A percentile compares a stretch with the other conserved stretches of the same genome.
Evolutionary conservation across 768 basidiomycete species (phyloP).

Genomic region (Amanita exitialis): DNA sequence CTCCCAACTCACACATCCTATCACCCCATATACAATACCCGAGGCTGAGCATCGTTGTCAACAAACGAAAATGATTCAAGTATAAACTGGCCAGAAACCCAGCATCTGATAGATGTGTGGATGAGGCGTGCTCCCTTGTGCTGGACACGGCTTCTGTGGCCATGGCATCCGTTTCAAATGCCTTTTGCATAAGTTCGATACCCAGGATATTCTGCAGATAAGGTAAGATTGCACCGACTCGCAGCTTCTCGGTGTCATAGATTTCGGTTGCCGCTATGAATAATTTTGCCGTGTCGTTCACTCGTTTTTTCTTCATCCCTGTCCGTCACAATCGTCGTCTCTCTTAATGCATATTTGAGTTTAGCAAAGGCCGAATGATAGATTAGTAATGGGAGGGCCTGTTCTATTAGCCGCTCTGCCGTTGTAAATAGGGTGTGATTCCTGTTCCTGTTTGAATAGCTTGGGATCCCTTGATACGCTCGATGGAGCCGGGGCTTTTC

Average conservation of each 20-base stretch:
- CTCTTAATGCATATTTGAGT: not conserved
- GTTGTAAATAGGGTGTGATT: not conserved
- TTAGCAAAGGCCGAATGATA: not conserved
- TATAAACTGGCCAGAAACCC: no score
- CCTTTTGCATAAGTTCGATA: not conserved
- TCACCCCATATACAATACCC: conserved; percentile 41
- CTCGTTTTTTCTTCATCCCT: not conserved
- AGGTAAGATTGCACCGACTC: not conserved
- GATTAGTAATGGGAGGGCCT: not conserved
- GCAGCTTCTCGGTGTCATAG: not conserved
- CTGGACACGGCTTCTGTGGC: no score
- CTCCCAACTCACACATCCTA: conserved; percentile 53
- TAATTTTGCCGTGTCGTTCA: not conserved
- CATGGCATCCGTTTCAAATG: not conserved
- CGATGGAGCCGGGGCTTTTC: not conserved
- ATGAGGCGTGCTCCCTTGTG: no score
- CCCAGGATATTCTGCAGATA: not conserved
- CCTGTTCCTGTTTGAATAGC: not conserved
- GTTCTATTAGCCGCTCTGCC: not conserved
- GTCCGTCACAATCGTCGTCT: not conserved
- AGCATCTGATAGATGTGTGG: no score
- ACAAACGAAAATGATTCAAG: no score
- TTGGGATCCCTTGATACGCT: not conserved
- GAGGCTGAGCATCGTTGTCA: conserved; percentile 63
- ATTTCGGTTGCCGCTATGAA: not conserved